Conservation (phyloP, 768 basidiomycete species). For the Boletus subparvulus region DNA sequence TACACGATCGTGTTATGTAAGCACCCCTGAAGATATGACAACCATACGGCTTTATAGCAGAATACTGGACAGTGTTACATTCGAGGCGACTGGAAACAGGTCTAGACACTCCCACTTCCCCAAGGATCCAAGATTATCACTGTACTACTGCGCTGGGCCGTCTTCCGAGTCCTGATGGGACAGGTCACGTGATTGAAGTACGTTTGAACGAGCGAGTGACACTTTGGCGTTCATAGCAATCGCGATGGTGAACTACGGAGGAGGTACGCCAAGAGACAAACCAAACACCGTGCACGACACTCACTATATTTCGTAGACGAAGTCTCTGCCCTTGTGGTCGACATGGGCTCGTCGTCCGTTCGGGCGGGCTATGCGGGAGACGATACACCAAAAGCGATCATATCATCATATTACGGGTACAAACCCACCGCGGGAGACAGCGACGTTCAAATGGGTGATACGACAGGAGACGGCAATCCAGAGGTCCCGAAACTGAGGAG, state of each 20-base stretch:
- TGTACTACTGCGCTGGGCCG: too few species aligned
- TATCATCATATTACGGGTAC: slow-evolving; percentile 88
- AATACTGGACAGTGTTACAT: background rate
- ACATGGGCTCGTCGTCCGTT: slow-evolving; percentile 87
- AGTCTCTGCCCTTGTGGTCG: slow-evolving; percentile 94
- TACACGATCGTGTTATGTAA: slow-evolving; percentile 16
- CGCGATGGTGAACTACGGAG: slow-evolving; percentile 81
- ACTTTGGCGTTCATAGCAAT: background rate
- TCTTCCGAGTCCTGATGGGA: too few species aligned
- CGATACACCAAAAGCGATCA: slow-evolving; percentile 89
- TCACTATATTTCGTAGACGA: slow-evolving; percentile 60
- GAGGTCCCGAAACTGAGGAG: slow-evolving; percentile 39
- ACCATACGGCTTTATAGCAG: background rate
- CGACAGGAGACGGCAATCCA: slow-evolving; percentile 33
- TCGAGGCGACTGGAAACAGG: background rate
- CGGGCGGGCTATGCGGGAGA: slow-evolving; percentile 98
- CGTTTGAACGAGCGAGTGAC: background rate
- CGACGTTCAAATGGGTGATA: slow-evolving; percentile 43
- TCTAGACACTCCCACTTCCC: too few species aligned
- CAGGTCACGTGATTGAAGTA: slow-evolving; percentile 8
- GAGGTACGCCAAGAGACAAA: slow-evolving; percentile 51
- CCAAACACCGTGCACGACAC: background rate
- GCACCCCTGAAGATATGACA: slow-evolving; percentile 4
- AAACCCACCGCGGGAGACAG: slow-evolving; percentile 38
- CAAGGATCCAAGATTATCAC: background rate